Percentiles rank a stretch among this genome's conserved stretches.
These are phyloP conservation scores for Blastobotrys serpentis DNA, from an alignment of 1,139 yeast species.

Conservation along the genomic window DNA sequence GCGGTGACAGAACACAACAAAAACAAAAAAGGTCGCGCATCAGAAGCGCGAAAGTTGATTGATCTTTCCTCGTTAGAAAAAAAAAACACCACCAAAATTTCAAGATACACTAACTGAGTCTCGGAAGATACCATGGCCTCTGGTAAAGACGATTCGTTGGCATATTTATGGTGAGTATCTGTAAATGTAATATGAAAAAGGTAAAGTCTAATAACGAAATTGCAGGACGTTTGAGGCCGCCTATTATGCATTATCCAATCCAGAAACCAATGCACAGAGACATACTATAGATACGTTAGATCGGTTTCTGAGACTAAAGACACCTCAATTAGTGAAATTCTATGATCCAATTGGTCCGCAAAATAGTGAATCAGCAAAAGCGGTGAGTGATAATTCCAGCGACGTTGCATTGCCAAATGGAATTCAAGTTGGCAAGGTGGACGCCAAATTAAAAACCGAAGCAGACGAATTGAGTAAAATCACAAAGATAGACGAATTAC, in stretches of 20 bases:
- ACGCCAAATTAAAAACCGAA: constrained; percentile 23
- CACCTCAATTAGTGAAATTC: constrained; percentile 26
- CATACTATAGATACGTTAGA: constrained; percentile 26
- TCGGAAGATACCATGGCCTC: constrained; percentile 10
- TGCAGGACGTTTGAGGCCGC: constrained; percentile 34
- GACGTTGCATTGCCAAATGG: constrained; percentile 21
- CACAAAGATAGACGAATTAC: constrained; percentile 27
- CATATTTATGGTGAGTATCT: constrained; percentile 21
- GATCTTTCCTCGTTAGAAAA: too few species aligned
- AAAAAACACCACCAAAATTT: constrained; percentile 7
- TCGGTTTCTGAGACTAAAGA: constrained; percentile 23
- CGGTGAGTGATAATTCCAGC: constrained; percentile 18
- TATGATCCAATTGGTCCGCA: constrained; percentile 23
- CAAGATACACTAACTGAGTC: constrained; percentile 1
- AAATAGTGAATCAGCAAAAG: constrained; percentile 14
- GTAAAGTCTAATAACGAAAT: constrained; percentile 3
- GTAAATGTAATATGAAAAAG: neutral
- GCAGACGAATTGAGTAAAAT: constrained; percentile 24
- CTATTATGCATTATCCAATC: constrained; percentile 24
- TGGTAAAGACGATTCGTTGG: constrained; percentile 11
- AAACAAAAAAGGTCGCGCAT: constrained; percentile 5
- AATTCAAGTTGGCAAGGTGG: constrained; percentile 23
- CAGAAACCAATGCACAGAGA: constrained; percentile 18
- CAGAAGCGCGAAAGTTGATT: too few species aligned
- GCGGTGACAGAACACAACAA: too few species aligned